These are phyloP conservation scores for Omphalotus guepiniiformis DNA, from an alignment of 768 basidiomycete species.

Conservation along the genomic window DNA sequence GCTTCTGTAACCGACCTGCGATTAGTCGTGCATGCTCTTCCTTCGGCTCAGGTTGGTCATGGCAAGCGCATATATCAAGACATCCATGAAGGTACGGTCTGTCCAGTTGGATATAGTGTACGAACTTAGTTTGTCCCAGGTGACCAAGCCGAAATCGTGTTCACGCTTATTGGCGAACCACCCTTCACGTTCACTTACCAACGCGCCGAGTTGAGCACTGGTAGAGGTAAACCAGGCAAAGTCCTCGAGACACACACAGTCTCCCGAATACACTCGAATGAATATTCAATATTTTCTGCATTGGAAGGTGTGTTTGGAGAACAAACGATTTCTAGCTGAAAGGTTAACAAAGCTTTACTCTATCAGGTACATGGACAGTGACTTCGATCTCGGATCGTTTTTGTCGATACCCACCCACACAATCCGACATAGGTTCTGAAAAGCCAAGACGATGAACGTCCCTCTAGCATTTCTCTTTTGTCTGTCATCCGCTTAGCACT, in stretches of 20 bases:
- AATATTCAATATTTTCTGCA: slow-evolving; percentile 91
- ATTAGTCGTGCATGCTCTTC: slow-evolving; percentile 75
- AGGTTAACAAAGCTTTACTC: no score
- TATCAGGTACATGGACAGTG: slow-evolving; percentile 83
- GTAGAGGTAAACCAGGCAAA: slow-evolving; percentile 67
- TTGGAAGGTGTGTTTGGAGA: slow-evolving; percentile 66
- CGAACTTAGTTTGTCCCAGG: slow-evolving; percentile 36
- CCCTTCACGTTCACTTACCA: slow-evolving; percentile 98
- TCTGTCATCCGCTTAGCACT: background rate
- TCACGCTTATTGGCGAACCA: slow-evolving; percentile 85
- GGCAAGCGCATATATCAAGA: slow-evolving; percentile 80
- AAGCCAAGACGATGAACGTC: background rate
- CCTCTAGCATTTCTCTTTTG: background rate
- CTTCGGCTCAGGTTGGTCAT: slow-evolving; percentile 84
- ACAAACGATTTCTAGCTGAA: no score
- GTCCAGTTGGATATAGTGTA: background rate
- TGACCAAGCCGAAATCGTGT: slow-evolving; percentile 91
- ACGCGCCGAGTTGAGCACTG: slow-evolving; percentile 64
- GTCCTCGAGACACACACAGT: slow-evolving; percentile 93
- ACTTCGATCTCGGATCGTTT: slow-evolving; percentile 87
- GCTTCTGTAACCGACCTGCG: slow-evolving; percentile 72
- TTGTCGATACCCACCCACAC: slow-evolving; percentile 81
- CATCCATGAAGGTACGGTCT: slow-evolving; percentile 75
- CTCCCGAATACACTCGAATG: slow-evolving; percentile 64
- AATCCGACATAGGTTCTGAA: slow-evolving; percentile 43